phyloP scores from a whole-genome alignment of 495 filamentous ascomycete species.

The Xylaria telfairii region DNA sequence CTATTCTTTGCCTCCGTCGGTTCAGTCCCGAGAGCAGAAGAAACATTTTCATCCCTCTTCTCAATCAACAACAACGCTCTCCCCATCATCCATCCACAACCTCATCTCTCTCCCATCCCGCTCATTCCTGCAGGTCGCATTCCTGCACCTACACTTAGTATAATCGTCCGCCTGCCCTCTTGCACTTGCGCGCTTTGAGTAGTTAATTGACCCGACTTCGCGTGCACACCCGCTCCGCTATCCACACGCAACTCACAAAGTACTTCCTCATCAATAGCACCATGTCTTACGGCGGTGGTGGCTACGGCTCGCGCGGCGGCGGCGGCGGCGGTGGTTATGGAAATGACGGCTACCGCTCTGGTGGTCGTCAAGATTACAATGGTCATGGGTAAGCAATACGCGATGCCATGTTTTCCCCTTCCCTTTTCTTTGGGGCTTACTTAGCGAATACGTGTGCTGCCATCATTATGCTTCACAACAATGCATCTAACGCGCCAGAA shows the following conservation, averaged over 20 bases:
- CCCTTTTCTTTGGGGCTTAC: not conserved
- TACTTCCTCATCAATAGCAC: constrained; percentile 23
- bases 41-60: constrained; percentile 26
- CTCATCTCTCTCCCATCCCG: constrained; percentile 31
- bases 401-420: not conserved
- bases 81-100: constrained; percentile 24
- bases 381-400: constrained; percentile 38
- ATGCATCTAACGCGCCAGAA: not conserved
- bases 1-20: constrained; percentile 25
- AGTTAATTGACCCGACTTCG: constrained; percentile 5
- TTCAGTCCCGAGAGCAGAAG: constrained; percentile 7
- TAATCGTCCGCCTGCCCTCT: constrained; percentile 27
- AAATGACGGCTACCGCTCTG: constrained; percentile 48
- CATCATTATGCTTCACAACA: not conserved
- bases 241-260: constrained; percentile 12
- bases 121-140: constrained; percentile 35
- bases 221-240: constrained; percentile 23
- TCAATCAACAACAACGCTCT: constrained; percentile 23
- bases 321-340: constrained; percentile 53
- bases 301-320: constrained; percentile 58
- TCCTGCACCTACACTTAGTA: constrained; percentile 26
- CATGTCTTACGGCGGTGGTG: constrained; percentile 82
- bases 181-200: constrained; percentile 31
- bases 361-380: constrained; percentile 44
- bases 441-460: not conserved